phyloP scores from a whole-genome alignment of 352 stramenopile species.

The Lagenidium giganteum region DNA sequence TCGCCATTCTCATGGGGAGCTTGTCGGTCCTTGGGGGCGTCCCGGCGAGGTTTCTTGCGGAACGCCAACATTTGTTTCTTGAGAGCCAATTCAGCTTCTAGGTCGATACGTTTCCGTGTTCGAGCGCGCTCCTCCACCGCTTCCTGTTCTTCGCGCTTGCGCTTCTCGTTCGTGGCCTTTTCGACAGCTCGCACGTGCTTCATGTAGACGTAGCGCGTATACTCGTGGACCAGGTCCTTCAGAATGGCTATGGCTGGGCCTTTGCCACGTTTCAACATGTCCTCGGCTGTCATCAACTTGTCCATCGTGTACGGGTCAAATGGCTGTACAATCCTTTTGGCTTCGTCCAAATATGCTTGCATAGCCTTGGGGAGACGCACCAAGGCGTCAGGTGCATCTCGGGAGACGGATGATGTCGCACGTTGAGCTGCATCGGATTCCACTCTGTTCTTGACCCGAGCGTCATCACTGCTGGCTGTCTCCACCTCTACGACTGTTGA shows the following conservation, averaged over 20 bases:
- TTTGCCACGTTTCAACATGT: conserved; percentile 49
- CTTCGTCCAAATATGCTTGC: conserved; percentile 54
- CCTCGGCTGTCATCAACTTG: conserved; percentile 54
- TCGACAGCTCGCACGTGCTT: conserved; percentile 77
- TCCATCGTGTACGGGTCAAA: conserved; percentile 68
- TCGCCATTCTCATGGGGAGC: neutral
- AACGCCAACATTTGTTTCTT: conserved; percentile 81
- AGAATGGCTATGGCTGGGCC: conserved; percentile 63
- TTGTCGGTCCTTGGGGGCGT: neutral
- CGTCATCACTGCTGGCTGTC: too few relatives aligned
- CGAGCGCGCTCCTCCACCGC: conserved; percentile 48
- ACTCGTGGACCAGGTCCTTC: conserved; percentile 71
- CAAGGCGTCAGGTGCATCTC: too few relatives aligned
- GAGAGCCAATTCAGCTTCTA: conserved; percentile 57
- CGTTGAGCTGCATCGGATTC: too few relatives aligned
- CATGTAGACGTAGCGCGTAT: conserved; percentile 80
- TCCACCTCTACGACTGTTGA: too few relatives aligned
- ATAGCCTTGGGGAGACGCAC: conserved; percentile 26
- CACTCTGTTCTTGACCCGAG: too few relatives aligned
- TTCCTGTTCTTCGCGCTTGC: conserved; percentile 62
- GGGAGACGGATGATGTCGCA: too few relatives aligned
- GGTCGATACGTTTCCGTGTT: conserved; percentile 61
- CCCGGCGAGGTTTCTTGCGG: conserved; percentile 59
- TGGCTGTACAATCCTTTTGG: conserved; percentile 50
- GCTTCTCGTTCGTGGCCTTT: conserved; percentile 63